Evolutionary conservation across 176 grass and related monocot species (phyloP), one percentile per base, ranked within the genome.

Genomic region (Oryza meyeriana): DNA sequence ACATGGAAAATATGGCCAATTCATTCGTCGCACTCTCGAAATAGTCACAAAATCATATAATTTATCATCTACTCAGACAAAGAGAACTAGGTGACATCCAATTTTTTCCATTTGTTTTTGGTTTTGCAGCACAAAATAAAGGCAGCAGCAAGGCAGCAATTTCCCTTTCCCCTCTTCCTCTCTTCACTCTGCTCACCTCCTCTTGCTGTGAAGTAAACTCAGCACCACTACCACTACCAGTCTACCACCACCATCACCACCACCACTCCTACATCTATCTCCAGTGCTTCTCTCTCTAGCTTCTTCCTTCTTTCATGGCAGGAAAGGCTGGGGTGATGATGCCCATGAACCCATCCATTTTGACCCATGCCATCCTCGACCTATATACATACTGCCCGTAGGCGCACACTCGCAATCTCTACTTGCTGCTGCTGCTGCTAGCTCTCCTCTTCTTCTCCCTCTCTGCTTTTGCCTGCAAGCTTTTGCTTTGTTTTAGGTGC

Each of bases 231-330:
- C 57, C 33, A 58, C 71, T 17, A n/a, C n/a, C n/a, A n/a, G n/a
- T n/a, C n/a, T n/a, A n/a, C n/a, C n/a, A n/a, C 11, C 16, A 33
- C 33, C 52, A 62, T 41, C 75, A 30, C n/a, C 74, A 40, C 74
- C 67, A n/a, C 72, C 26, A 58, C 86, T 61, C 31, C 41, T 76
- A 79, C 76, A 55, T 66, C 27, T 25, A 35, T 79, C 87, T 83
- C 74, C 61, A 6, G 80, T 17, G 71, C 76, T 36, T 64, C 38
- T 75, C 69, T 68, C 85, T 84, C 78, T 63, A 40, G 52, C 82
- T 80, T 81, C 74, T 26, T 50, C 81, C 86, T 82, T 42, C 62
- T 84, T 89, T 91, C 91, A 89, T 97, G 91, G 91, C 88, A 85
- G 88, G 85, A 84, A 97, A 89, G 87, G 86, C 81, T 88, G 88